Percentiles rank a stretch among this genome's conserved stretches.
Conservation (phyloP, 768 basidiomycete species). For the Leucocoprinus leucothites region DNA sequence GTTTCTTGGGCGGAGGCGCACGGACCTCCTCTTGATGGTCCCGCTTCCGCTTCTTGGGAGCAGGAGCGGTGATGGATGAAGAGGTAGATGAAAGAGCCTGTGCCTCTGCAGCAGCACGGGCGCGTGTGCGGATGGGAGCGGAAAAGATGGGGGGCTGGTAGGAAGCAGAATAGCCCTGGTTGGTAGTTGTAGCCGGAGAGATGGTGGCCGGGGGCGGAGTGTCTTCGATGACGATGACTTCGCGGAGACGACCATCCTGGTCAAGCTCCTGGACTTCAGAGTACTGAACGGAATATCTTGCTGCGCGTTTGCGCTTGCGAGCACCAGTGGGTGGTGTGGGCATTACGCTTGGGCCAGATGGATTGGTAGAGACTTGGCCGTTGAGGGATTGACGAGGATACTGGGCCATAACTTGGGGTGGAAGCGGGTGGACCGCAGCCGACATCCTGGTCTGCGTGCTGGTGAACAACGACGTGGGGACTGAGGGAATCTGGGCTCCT, state of each 20-base stretch:
- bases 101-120: slow-evolving; percentile 83
- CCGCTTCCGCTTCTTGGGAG: slow-evolving; percentile 81
- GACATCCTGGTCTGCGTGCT: slow-evolving; percentile 55
- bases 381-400: slow-evolving; percentile 63
- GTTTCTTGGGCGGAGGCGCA: slow-evolving; percentile 65
- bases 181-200: slow-evolving; percentile 71
- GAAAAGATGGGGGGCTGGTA: slow-evolving; percentile 76
- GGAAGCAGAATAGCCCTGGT: slow-evolving; percentile 69
- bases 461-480: slow-evolving; percentile 40
- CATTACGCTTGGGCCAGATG: slow-evolving; percentile 59
- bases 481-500: slow-evolving; percentile 30
- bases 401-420: slow-evolving; percentile 58
- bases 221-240: slow-evolving; percentile 92
- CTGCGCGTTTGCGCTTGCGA: slow-evolving; percentile 81
- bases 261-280: slow-evolving; percentile 89
- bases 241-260: slow-evolving; percentile 68
- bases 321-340: slow-evolving; percentile 69
- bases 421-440: slow-evolving; percentile 67
- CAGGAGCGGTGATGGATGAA: slow-evolving; percentile 65
- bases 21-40: slow-evolving; percentile 73
- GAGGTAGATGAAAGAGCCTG: slow-evolving; percentile 71
- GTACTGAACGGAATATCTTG: slow-evolving; percentile 81
- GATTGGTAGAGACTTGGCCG: slow-evolving; percentile 31
- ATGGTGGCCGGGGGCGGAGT: slow-evolving; percentile 82
- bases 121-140: slow-evolving; percentile 79